Conservation (phyloP, 345 rosid species). For the Heritiera fomes region DNA sequence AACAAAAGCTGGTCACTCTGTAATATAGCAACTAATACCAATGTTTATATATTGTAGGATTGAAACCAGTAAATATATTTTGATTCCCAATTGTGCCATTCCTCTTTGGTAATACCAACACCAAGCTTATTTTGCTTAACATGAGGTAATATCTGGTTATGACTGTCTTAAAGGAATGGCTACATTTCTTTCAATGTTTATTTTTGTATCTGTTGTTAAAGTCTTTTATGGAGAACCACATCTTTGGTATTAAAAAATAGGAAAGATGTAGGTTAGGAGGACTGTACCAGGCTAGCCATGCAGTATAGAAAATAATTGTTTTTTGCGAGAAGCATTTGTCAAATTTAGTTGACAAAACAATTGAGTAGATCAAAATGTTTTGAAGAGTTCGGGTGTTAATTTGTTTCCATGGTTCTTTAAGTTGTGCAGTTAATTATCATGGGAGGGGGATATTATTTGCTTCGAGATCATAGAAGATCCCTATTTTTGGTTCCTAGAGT, state of each 20-base stretch:
- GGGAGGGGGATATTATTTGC: not conserved
- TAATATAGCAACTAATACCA: not conserved
- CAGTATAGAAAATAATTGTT: not conserved
- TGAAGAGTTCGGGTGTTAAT: not conserved
- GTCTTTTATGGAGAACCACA: not conserved
- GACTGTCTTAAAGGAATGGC: not conserved
- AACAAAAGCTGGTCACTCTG: not conserved
- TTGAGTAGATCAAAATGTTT: not conserved
- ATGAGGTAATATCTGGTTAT: not conserved
- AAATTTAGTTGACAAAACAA: not conserved
- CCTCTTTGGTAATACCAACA: not conserved
- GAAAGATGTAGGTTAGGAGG: not conserved
- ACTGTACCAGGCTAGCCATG: not conserved
- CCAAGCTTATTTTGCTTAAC: not conserved
- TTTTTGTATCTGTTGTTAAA: not conserved
- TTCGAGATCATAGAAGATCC: not conserved
- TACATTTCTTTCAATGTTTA: not conserved
- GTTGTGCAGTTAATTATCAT: not conserved
- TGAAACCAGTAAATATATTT: slow-evolving; percentile 12
- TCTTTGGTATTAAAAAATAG: too few species aligned
- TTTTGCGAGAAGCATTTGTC: not conserved
- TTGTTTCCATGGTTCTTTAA: not conserved
- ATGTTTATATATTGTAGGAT: not conserved
- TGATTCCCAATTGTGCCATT: not conserved
- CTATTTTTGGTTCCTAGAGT: not conserved